Percentiles rank a stretch among this genome's conserved stretches.
Conservation (phyloP, 129 eudicot genomes). For the Escallonia rubra region DNA sequence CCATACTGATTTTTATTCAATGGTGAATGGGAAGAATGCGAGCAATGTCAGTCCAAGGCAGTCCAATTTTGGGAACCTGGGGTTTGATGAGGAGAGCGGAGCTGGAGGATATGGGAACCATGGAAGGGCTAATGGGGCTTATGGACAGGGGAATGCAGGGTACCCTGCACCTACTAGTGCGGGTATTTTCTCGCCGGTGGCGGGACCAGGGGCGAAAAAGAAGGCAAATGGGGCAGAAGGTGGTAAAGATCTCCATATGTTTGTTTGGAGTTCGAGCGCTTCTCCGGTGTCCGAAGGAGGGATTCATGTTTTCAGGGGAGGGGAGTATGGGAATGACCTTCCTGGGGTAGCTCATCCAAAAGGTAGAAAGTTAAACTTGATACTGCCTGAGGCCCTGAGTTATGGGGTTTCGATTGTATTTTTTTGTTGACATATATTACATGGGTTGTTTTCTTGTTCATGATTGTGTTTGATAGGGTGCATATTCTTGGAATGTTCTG, state of each 20-base stretch:
- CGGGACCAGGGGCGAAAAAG: slow-evolving; percentile 43
- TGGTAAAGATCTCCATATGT: slow-evolving; percentile 82
- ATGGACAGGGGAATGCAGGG: slow-evolving; percentile 49
- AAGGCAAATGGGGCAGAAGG: slow-evolving; percentile 40
- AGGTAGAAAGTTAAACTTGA: slow-evolving; percentile 31
- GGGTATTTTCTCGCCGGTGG: slow-evolving; percentile 73
- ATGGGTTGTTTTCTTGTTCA: background rate
- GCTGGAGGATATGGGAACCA: slow-evolving; percentile 16
- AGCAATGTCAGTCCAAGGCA: slow-evolving; percentile 59
- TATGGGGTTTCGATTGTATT: background rate
- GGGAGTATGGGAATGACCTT: slow-evolving; percentile 59
- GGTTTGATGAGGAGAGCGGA: slow-evolving; percentile 64
- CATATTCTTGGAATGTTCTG: slow-evolving; percentile 5
- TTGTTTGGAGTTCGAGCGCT: slow-evolving; percentile 91
- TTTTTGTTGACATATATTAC: background rate
- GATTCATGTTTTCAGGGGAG: slow-evolving; percentile 75
- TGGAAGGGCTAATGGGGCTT: slow-evolving; percentile 20
- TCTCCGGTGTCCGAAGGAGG: slow-evolving; percentile 89
- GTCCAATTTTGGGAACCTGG: slow-evolving; percentile 60
- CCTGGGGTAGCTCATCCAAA: slow-evolving; percentile 55
- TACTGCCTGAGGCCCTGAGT: background rate
- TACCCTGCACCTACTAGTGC: slow-evolving; percentile 71
- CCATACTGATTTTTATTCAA: slow-evolving; percentile 62
- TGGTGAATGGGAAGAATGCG: slow-evolving; percentile 56
- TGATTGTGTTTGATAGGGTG: slow-evolving; percentile 2